phyloP scores from a whole-genome alignment of 2,329 filamentous ascomycete species.

The Emergomyces orientalis region DNA sequence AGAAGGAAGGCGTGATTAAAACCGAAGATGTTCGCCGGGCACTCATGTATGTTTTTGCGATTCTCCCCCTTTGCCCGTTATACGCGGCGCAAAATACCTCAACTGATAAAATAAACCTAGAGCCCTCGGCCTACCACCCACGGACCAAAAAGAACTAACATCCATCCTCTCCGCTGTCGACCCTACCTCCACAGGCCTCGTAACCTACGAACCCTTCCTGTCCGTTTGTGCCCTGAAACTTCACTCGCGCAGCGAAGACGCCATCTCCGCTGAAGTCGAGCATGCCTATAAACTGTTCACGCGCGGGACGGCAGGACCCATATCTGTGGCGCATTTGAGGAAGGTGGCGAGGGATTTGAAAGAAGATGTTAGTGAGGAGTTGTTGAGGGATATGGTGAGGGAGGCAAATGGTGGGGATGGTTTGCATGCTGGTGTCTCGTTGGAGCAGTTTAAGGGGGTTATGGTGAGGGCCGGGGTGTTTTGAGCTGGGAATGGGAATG shows the following conservation, averaged over 20 bases:
- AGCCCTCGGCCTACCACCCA: constrained; percentile 68
- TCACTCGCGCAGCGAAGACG: constrained; percentile 47
- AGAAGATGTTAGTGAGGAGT: constrained; percentile 72
- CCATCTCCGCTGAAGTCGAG: constrained; percentile 60
- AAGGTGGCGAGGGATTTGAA: constrained; percentile 71
- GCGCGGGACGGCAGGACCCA: constrained; percentile 49
- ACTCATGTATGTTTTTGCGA: constrained; percentile 49
- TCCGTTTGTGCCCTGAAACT: constrained; percentile 82
- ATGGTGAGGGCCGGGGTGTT: constrained; percentile 80
- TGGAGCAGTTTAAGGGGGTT: constrained; percentile 75
- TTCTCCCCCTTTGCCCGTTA: not conserved
- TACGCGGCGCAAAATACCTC: not conserved
- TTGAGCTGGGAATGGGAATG: constrained; percentile 37
- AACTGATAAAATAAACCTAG: constrained; percentile 35
- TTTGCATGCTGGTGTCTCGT: constrained; percentile 58
- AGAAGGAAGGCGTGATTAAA: constrained; percentile 62
- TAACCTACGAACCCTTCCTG: constrained; percentile 72
- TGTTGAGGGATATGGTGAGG: constrained; percentile 86
- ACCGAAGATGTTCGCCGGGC: constrained; percentile 61
- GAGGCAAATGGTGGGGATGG: constrained; percentile 81
- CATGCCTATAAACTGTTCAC: constrained; percentile 78
- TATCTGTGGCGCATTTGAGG: constrained; percentile 69
- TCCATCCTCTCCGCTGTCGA: constrained; percentile 76
- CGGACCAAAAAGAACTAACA: constrained; percentile 54
- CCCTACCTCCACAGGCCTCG: constrained; percentile 67